A percentile compares a stretch with the other conserved stretches of the same genome.
Conservation (phyloP, 1,284 basidiomycete genomes). For the Ceratorhiza oryzae-sativae region DNA sequence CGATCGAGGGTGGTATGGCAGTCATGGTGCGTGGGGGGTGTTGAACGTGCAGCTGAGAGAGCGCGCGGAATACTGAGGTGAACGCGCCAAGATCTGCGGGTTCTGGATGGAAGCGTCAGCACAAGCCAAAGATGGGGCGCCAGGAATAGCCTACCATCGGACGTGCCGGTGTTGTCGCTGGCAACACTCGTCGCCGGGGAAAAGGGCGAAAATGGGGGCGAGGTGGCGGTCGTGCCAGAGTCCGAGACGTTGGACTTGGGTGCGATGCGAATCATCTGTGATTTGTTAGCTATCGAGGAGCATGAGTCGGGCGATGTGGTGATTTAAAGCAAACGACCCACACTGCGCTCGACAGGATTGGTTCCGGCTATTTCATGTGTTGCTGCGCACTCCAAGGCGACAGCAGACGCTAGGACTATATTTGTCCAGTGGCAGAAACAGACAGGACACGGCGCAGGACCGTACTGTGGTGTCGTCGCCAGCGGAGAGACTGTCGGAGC, state of each 20-base stretch:
- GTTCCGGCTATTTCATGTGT: conserved; percentile 11
- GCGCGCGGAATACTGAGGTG: conserved; percentile 70
- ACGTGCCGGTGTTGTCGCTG: conserved; percentile 64
- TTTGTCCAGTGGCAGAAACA: neutral
- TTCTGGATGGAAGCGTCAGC: conserved; percentile 53
- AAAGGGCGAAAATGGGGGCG: conserved; percentile 62
- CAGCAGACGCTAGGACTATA: neutral
- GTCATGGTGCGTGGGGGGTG: conserved; percentile 47
- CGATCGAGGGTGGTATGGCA: neutral
- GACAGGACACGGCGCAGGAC: neutral
- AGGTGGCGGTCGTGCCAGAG: conserved; percentile 50
- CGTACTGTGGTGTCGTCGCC: neutral
- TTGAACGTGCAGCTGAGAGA: conserved; percentile 62
- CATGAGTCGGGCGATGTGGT: neutral
- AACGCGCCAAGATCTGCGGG: conserved; percentile 79
- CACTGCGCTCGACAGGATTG: neutral
- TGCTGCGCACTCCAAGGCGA: conserved; percentile 1
- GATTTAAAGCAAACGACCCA: neutral
- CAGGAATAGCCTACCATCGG: conserved; percentile 60
- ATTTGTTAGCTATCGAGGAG: neutral
- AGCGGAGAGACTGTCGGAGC: conserved; percentile 4
- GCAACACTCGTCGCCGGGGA: conserved; percentile 55
- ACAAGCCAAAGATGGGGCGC: conserved; percentile 11
- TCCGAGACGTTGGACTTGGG: conserved; percentile 34
- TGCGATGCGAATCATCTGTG: conserved; percentile 28